Conservation (phyloP, 257 asterid genomes). For the Mitragyna speciosa region DNA sequence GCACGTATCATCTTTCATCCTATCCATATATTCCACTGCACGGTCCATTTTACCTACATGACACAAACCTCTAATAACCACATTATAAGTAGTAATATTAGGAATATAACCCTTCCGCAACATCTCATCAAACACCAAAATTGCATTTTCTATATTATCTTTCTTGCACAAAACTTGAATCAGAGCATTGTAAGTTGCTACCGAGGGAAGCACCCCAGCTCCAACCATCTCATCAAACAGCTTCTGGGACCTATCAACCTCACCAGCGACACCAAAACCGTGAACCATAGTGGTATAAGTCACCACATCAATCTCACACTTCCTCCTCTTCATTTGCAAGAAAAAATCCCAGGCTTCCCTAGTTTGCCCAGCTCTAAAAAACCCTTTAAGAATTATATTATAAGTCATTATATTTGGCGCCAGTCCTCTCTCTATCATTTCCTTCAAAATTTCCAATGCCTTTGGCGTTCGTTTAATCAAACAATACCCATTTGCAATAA, state of each 20-base stretch:
- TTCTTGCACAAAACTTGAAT: slow-evolving; percentile 90
- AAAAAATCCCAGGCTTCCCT: slow-evolving; percentile 84
- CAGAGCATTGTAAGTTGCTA: slow-evolving; percentile 82
- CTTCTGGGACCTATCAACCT: slow-evolving; percentile 62
- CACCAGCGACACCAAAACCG: slow-evolving; percentile 81
- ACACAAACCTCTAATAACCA: slow-evolving; percentile 77
- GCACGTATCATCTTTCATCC: slow-evolving; percentile 59
- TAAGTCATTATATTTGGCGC: slow-evolving; percentile 62
- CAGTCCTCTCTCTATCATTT: slow-evolving; percentile 79
- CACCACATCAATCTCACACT: slow-evolving; percentile 73
- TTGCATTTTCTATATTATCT: slow-evolving; percentile 73
- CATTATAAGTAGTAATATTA: slow-evolving; percentile 66
- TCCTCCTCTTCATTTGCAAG: slow-evolving; percentile 83
- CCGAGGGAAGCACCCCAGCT: slow-evolving; percentile 86
- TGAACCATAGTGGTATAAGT: slow-evolving; percentile 87
- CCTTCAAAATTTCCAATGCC: slow-evolving; percentile 71
- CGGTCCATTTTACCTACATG: slow-evolving; percentile 64
- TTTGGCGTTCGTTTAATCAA: slow-evolving; percentile 65
- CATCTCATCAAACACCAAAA: slow-evolving; percentile 68
- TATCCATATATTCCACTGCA: slow-evolving; percentile 63
- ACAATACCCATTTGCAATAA: slow-evolving; percentile 75
- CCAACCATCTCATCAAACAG: slow-evolving; percentile 74
- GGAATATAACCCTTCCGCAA: slow-evolving; percentile 73
- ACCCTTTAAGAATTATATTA: slow-evolving; percentile 79
- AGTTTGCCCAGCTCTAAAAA: slow-evolving; percentile 64